Base-by-base conservation (phyloP, 768 basidiomycete genomes). In the Panaeolus papilionaceus region DNA sequence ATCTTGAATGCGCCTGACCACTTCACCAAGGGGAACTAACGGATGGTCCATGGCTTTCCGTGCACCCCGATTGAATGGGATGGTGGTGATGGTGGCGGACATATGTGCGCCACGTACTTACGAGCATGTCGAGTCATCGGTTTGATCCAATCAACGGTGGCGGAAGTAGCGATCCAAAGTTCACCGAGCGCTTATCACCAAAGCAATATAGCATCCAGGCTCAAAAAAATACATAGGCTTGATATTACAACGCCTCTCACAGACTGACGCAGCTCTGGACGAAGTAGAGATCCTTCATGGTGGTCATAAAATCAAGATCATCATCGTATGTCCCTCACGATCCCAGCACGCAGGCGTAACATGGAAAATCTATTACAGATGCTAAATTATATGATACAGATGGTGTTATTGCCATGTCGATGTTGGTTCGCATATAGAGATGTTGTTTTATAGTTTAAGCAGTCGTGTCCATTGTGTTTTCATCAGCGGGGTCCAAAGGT, bases 391-490 rank as follows among this genome's bases (percentile, higher is more conserved):
- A 58, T 58, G 54, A 33, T 58, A 58, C 54, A 58, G 33, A 58
- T 58, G 54, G 16, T 58, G 54, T 16, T 11, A 28, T 58, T 37
- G 16, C 14, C 54, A 58, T 58, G 54, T 37, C 14, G 26, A 58
- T 58, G 54, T 37, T 8, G 26, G 12, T 20, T 51, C 20, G 20
- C 47, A 23, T 10, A 51, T 23, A 37, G 54, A 33, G 14, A 33
- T 33, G 28, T 58, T 28, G 8, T 58, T 58, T 28, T 63, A 23
- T 63, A 47, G 61, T 64, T 38, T 65, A 66, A 33, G 64, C 28
- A 44, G 66, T 49, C 16, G 67, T 69, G 64, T 71, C 66, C 72
- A 70, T 69, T 23, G 20, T 20, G 14, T 38, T 38, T 49, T 38
- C 65, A 8, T 49, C 47, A 12, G 28, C 4, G 14, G 54, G 33